These are phyloP conservation scores for Rhizophagus prolifer DNA, from an alignment of 192 early-diverging fungal species.

Conservation along the genomic window DNA sequence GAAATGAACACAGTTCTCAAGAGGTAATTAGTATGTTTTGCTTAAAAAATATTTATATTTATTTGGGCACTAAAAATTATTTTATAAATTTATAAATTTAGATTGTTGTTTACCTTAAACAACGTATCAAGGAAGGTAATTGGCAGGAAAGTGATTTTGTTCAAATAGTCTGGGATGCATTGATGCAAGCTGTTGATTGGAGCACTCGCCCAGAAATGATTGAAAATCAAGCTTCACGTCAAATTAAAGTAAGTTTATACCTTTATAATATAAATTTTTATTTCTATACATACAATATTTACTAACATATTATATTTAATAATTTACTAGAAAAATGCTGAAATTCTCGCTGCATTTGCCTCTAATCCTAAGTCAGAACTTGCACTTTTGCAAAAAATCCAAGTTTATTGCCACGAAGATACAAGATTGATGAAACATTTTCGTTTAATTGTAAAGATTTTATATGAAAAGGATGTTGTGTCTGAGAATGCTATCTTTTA, in stretches of 20 bases:
- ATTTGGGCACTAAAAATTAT: not conserved
- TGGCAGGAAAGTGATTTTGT: conserved; percentile 79
- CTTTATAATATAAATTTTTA: conserved; percentile 35
- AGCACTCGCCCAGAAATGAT: conserved; percentile 80
- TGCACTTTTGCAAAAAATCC: conserved; percentile 79
- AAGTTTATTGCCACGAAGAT: conserved; percentile 86
- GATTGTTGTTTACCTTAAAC: conserved; percentile 64
- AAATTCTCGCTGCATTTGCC: conserved; percentile 72
- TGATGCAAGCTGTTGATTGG: conserved; percentile 81
- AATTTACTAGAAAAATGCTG: conserved; percentile 60
- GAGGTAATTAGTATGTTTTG: conserved; percentile 48
- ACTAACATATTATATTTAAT: not conserved
- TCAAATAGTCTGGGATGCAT: conserved; percentile 77
- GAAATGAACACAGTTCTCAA: conserved; percentile 45
- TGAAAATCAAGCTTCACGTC: conserved; percentile 66
- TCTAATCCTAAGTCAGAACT: conserved; percentile 85
- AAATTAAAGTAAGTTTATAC: conserved; percentile 46
- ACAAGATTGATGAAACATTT: conserved; percentile 86
- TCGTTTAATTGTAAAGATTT: conserved; percentile 72
- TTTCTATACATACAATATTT: conserved; percentile 11
- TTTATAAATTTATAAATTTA: conserved; percentile 30
- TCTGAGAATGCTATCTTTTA: conserved; percentile 91
- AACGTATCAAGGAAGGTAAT: conserved; percentile 60
- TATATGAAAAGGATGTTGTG: conserved; percentile 90
- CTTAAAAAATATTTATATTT: conserved; percentile 8